Evolutionary conservation across 805 yeast genomes (phyloP).

Genomic region (Schizosaccharomyces japonicus): DNA sequence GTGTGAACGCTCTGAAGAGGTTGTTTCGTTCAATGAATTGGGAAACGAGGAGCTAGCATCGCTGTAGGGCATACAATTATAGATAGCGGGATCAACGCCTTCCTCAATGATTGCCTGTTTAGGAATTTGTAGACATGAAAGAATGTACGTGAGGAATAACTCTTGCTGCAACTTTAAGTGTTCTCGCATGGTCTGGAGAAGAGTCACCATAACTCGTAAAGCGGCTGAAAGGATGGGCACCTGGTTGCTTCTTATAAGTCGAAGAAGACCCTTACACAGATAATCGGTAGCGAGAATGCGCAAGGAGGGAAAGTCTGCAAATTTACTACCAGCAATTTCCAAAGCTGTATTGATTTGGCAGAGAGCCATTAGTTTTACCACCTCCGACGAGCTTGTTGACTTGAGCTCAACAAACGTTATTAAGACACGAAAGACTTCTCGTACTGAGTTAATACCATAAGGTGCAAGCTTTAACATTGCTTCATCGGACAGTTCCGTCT

Average conservation of each 20-base stretch:
- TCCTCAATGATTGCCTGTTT: slow-evolving; percentile 24
- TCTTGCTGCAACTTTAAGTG: slow-evolving; percentile 63
- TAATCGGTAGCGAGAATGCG: slow-evolving; percentile 51
- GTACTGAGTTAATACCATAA: slow-evolving; percentile 51
- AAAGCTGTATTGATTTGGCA: slow-evolving; percentile 52
- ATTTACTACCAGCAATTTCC: slow-evolving; percentile 50
- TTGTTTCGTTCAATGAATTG: slow-evolving; percentile 10
- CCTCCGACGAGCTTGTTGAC: slow-evolving; percentile 64
- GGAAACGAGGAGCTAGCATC: slow-evolving; percentile 25
- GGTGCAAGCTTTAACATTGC: slow-evolving; percentile 15
- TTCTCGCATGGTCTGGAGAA: slow-evolving; percentile 40
- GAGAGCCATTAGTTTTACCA: slow-evolving; percentile 63
- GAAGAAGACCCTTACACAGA: slow-evolving; percentile 65
- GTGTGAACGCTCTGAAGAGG: slow-evolving; percentile 5
- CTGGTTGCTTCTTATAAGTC: slow-evolving; percentile 52
- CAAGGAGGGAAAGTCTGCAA: slow-evolving; percentile 39
- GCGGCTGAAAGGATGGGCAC: slow-evolving; percentile 51
- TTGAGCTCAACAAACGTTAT: slow-evolving; percentile 66
- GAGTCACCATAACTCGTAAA: slow-evolving; percentile 47
- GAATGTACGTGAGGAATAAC: slow-evolving; percentile 19
- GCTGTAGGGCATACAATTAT: slow-evolving; percentile 19
- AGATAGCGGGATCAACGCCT: slow-evolving; percentile 18
- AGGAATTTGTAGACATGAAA: slow-evolving; percentile 21
- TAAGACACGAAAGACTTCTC: slow-evolving; percentile 52
- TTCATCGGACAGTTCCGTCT: slow-evolving; percentile 4